These are phyloP conservation scores for Phytophthora agathidicida DNA, from an alignment of 352 stramenopile species.

Conservation along the genomic window DNA sequence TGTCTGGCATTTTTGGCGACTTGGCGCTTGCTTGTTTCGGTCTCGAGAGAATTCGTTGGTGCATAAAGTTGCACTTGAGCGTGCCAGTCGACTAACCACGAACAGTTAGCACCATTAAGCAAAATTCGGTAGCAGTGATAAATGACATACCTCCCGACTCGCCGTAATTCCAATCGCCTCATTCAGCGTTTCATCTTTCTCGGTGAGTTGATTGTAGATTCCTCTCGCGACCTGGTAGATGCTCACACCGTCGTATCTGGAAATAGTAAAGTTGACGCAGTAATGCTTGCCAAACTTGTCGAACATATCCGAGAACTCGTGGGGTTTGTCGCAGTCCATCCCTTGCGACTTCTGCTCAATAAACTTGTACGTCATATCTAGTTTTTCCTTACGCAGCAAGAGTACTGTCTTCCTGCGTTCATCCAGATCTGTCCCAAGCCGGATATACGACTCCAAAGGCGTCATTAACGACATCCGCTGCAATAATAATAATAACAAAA, in stretches of 20 bases:
- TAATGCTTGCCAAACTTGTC: conserved; percentile 82
- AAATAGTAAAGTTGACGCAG: conserved; percentile 71
- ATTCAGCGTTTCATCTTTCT: conserved; percentile 57
- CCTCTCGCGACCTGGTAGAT: conserved; percentile 60
- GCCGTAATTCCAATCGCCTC: conserved; percentile 56
- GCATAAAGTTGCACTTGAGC: conserved; percentile 77
- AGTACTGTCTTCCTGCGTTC: conserved; percentile 60
- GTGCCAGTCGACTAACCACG: conserved; percentile 56
- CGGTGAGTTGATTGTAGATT: conserved; percentile 72
- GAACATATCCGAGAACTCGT: conserved; percentile 75
- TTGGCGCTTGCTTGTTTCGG: conserved; percentile 47
- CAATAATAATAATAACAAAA: not conserved
- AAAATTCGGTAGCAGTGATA: not conserved
- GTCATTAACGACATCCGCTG: conserved; percentile 75
- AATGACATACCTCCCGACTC: conserved; percentile 43
- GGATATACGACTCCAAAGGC: conserved; percentile 76
- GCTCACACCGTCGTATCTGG: conserved; percentile 66
- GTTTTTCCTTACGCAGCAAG: conserved; percentile 64
- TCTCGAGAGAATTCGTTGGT: conserved; percentile 71
- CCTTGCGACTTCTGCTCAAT: conserved; percentile 68
- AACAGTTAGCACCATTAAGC: not conserved
- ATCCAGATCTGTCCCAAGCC: conserved; percentile 47
- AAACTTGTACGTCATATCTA: conserved; percentile 81
- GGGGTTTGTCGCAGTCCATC: conserved; percentile 53
- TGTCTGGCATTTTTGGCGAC: conserved; percentile 49